A percentile compares a stretch with the other conserved stretches of the same genome.
Conservation (phyloP, 2,329 filamentous ascomycete genomes). For the Arthrobotrys pseudoclavata region DNA sequence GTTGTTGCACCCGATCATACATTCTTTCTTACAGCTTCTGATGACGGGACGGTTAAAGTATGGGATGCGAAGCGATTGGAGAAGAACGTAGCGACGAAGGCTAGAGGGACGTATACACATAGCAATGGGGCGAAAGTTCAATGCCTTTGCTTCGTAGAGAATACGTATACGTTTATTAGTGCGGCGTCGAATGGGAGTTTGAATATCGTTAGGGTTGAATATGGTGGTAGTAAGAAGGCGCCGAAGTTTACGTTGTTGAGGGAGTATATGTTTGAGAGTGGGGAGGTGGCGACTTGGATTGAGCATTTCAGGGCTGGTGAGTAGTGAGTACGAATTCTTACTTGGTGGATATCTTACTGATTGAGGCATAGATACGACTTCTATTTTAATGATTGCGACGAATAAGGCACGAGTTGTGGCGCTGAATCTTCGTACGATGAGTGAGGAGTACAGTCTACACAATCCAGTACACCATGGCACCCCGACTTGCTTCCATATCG, state of each 20-base stretch:
- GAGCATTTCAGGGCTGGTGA: constrained; percentile 80
- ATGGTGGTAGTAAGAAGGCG: constrained; percentile 71
- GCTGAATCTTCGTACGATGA: constrained; percentile 89
- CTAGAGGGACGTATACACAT: constrained; percentile 86
- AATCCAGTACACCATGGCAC: constrained; percentile 93
- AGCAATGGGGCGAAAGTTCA: constrained; percentile 79
- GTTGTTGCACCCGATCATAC: constrained; percentile 87
- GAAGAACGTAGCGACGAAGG: constrained; percentile 88
- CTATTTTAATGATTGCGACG: constrained; percentile 87
- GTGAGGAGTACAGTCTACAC: constrained; percentile 80
- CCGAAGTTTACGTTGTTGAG: constrained; percentile 80
- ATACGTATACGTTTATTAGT: constrained; percentile 92
- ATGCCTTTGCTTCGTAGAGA: constrained; percentile 89
- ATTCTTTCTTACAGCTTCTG: constrained; percentile 94
- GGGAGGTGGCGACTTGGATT: constrained; percentile 87
- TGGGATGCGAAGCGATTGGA: constrained; percentile 94
- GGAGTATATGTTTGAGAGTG: constrained; percentile 80
- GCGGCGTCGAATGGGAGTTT: constrained; percentile 91
- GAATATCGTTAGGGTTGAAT: constrained; percentile 87
- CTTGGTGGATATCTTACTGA: constrained; percentile 24
- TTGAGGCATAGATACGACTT: constrained; percentile 76
- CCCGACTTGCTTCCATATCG: constrained; percentile 90
- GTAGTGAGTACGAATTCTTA: constrained; percentile 10
- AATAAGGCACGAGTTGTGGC: constrained; percentile 86
- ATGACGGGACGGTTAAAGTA: constrained; percentile 89